Evolutionary conservation across 2,329 filamentous ascomycete species (phyloP).

Genomic region (Penicillium sp.): DNA sequence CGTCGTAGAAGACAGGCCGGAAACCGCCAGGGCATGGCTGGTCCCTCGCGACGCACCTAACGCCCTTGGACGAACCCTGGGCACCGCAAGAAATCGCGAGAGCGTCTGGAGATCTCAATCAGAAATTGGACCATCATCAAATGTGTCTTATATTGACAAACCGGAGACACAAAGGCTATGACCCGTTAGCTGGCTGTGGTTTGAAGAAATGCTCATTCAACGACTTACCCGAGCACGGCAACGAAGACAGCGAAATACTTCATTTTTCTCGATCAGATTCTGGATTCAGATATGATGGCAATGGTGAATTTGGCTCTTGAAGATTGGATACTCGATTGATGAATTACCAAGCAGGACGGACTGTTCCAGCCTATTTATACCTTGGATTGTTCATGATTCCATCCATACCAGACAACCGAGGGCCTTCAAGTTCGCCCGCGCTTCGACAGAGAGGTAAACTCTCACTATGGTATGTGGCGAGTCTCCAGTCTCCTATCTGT

Average conservation of each 20-base stretch:
- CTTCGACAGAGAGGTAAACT: background rate
- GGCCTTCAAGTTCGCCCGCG: background rate
- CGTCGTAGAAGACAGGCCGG: slow-evolving; percentile 3
- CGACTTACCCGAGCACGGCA: background rate
- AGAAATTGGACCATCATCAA: background rate
- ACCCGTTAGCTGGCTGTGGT: background rate
- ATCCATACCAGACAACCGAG: background rate
- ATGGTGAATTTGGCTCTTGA: background rate
- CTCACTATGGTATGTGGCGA: background rate
- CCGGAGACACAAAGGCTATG: background rate
- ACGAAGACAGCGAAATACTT: background rate
- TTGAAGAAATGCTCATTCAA: background rate
- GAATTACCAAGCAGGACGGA: background rate
- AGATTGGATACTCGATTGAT: background rate
- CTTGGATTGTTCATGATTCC: background rate
- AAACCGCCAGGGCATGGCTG: slow-evolving; percentile 1
- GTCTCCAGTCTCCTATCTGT: background rate
- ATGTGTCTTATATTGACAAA: background rate
- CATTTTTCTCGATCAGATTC: background rate
- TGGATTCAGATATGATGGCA: background rate
- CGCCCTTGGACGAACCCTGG: background rate
- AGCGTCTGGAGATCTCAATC: background rate
- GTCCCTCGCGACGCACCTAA: background rate
- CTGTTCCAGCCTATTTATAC: background rate
- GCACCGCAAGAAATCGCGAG: background rate